phyloP scores from a whole-genome alignment of 2,329 filamentous ascomycete genomes.

The Cytospora piceicola region DNA sequence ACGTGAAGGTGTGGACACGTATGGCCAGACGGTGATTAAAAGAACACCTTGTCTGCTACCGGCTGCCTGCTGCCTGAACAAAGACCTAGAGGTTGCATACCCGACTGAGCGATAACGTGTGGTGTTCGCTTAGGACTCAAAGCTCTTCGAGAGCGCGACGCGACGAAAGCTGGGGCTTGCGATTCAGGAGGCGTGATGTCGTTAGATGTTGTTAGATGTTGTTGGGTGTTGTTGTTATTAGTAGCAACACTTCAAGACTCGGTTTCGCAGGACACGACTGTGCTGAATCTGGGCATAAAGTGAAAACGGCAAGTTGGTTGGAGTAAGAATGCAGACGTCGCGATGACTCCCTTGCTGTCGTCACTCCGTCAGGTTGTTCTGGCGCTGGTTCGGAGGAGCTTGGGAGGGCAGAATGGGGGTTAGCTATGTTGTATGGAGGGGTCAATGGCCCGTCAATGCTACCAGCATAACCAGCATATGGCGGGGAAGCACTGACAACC shows the following conservation, averaged over 20 bases:
- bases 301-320: background rate
- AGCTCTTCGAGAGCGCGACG: background rate
- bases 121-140: background rate
- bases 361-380: background rate
- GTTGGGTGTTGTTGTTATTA: background rate
- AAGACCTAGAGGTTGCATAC: slow-evolving; percentile 13
- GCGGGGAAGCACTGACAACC: background rate
- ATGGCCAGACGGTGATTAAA: background rate
- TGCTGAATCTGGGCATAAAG: background rate
- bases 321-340: background rate
- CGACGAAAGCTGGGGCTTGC: background rate
- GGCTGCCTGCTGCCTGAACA: slow-evolving; percentile 8
- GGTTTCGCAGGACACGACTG: background rate
- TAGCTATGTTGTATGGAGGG: background rate
- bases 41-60: slow-evolving; percentile 7
- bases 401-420: background rate
- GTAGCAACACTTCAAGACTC: background rate
- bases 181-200: background rate
- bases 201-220: background rate
- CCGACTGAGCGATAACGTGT: slow-evolving; percentile 3
- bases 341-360: slow-evolving; percentile 1
- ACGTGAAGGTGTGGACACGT: background rate
- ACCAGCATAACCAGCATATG: background rate
- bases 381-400: background rate
- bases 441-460: background rate